phyloP scores from a whole-genome alignment of 306 rosid genomes.

The Trifolium fragiferum region DNA sequence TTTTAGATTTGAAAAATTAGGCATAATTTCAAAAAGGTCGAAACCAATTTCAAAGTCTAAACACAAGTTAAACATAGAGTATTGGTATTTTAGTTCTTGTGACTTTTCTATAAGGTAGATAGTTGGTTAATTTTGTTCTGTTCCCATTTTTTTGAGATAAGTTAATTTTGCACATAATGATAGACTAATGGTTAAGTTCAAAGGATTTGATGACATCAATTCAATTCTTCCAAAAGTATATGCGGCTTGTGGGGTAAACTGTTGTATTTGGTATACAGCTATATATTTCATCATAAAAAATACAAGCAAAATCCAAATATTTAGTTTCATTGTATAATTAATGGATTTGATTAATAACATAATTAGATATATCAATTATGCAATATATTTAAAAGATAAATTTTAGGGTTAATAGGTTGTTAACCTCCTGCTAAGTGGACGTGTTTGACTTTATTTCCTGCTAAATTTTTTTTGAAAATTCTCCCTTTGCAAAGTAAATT shows the following conservation, averaged over 20 bases:
- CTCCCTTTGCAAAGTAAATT: too few relatives aligned
- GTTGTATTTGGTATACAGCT: slow-evolving; percentile 1
- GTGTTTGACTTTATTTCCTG: too few relatives aligned
- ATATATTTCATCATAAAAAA: neutral
- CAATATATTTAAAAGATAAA: too few relatives aligned
- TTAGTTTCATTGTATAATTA: too few relatives aligned
- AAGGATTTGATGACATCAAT: neutral
- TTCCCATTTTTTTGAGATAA: too few relatives aligned
- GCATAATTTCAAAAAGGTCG: slow-evolving; percentile 1
- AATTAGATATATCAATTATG: too few relatives aligned
- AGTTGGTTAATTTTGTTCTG: neutral
- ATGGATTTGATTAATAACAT: too few relatives aligned
- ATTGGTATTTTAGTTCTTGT: neutral
- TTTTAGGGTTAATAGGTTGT: too few relatives aligned
- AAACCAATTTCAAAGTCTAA: slow-evolving; percentile 3
- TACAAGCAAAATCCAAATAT: too few relatives aligned
- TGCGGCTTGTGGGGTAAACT: neutral
- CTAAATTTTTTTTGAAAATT: too few relatives aligned
- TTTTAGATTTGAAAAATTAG: slow-evolving; percentile 13
- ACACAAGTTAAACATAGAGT: neutral
- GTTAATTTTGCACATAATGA: neutral
- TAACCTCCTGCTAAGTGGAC: too few relatives aligned
- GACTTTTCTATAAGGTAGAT: neutral
- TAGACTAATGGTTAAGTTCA: neutral
- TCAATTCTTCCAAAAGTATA: neutral